phyloP scores from a whole-genome alignment of 345 rosid genomes.

The Jatropha curcas region DNA sequence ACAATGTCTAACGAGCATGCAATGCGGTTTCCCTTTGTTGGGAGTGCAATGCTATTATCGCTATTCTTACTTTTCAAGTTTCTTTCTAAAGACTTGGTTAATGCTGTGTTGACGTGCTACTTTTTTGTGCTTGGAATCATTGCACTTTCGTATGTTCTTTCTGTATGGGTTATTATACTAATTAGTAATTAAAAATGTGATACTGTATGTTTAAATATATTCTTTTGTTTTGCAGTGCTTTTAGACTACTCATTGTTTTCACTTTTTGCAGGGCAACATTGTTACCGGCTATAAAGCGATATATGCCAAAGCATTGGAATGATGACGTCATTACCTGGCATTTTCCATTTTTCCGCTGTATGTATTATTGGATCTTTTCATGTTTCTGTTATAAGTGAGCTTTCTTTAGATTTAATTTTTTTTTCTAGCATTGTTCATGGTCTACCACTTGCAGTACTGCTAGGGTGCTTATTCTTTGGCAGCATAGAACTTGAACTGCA shows the following conservation, averaged over 20 bases:
- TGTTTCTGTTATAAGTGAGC: background rate
- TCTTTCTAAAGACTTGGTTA: slow-evolving; percentile 92
- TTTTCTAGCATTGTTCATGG: background rate
- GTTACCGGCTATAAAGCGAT: slow-evolving; percentile 73
- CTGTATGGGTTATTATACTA: background rate
- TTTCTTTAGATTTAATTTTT: slow-evolving; percentile 2
- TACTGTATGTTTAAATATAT: background rate
- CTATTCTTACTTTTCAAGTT: slow-evolving; percentile 95
- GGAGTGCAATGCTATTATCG: slow-evolving; percentile 96
- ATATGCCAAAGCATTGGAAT: slow-evolving; percentile 83
- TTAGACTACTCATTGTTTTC: slow-evolving; percentile 19
- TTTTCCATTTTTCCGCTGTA: slow-evolving; percentile 79
- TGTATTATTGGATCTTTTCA: slow-evolving; percentile 24
- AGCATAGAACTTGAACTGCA: background rate
- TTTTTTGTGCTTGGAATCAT: slow-evolving; percentile 91
- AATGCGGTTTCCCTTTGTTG: slow-evolving; percentile 98
- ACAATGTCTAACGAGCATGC: slow-evolving; percentile 98
- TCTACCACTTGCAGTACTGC: background rate
- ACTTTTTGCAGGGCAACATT: slow-evolving; percentile 73
- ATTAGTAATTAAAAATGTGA: background rate
- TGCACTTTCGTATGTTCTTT: slow-evolving; percentile 88
- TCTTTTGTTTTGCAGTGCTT: slow-evolving; percentile 7
- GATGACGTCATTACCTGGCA: slow-evolving; percentile 71
- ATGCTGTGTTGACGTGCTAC: slow-evolving; percentile 89
- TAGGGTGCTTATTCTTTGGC: background rate